Evolutionary conservation across 2,329 filamentous ascomycete species (phyloP).

Genomic region (Colletotrichum sublineola): DNA sequence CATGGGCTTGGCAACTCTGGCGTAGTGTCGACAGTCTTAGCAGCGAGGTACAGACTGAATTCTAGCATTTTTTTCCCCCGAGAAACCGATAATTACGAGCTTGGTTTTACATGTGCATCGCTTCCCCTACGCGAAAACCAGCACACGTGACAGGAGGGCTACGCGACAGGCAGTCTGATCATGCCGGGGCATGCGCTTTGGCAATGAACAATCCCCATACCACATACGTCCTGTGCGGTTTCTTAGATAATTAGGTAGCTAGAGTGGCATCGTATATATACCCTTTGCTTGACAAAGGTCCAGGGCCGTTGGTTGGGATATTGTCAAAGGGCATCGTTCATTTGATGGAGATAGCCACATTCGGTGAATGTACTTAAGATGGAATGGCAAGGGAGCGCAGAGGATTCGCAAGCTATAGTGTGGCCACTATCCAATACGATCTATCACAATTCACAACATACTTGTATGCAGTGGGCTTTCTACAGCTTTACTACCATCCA

Average conservation of each 20-base stretch:
- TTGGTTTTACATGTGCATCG: not conserved
- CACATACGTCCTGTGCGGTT: not conserved
- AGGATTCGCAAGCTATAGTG: not conserved
- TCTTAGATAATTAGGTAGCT: not conserved
- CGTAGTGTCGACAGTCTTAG: conserved; percentile 27
- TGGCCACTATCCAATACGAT: not conserved
- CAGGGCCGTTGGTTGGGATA: not conserved
- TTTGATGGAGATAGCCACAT: not conserved
- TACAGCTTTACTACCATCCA: not conserved
- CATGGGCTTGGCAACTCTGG: conserved; percentile 44
- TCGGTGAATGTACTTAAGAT: not conserved
- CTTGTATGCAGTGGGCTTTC: not conserved
- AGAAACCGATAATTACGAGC: too few species aligned
- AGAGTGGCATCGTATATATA: not conserved
- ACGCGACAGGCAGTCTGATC: too few species aligned
- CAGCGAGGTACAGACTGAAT: not conserved
- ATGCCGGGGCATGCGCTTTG: not conserved
- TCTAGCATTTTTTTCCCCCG: not conserved
- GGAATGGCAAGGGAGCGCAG: not conserved
- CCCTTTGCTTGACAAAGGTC: not conserved
- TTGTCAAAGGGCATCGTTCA: too few species aligned
- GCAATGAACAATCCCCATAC: not conserved
- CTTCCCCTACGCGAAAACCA: not conserved
- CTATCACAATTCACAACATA: not conserved
- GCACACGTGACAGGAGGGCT: not conserved